Evolutionary conservation across 1,284 basidiomycete genomes (phyloP).

Genomic region (Rhizoctonia solani): DNA sequence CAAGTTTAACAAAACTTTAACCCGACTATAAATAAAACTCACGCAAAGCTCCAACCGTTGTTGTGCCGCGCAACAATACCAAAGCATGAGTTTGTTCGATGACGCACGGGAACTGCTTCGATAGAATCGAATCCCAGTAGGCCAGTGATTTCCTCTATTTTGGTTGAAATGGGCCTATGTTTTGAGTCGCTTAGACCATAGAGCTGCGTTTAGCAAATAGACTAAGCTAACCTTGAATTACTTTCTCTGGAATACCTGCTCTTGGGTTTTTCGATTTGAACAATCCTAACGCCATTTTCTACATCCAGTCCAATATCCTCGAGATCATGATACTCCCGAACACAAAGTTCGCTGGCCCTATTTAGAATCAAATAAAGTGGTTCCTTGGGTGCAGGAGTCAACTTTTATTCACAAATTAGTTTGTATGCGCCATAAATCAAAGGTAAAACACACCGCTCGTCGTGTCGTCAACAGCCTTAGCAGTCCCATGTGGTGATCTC

Average conservation of each 20-base stretch:
- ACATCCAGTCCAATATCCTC: conserved; percentile 66
- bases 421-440: conserved; percentile 31
- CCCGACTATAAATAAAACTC: conserved; percentile 44
- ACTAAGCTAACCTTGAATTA: conserved; percentile 42
- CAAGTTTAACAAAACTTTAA: conserved; percentile 35
- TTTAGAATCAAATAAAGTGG: conserved; percentile 75
- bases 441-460: conserved; percentile 56
- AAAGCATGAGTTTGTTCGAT: conserved; percentile 67
- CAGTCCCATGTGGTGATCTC: conserved; percentile 90
- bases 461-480: conserved; percentile 75
- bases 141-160: conserved; percentile 1
- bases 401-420: conserved; percentile 47
- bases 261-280: conserved; percentile 61
- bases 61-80: conserved; percentile 69
- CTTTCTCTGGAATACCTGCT: conserved; percentile 49
- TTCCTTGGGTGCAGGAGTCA: conserved; percentile 58
- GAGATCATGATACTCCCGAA: conserved; percentile 66
- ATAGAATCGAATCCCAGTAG: conserved; percentile 14
- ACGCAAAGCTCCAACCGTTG: conserved; percentile 84
- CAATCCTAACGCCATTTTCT: conserved; percentile 55
- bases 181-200: not conserved
- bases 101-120: conserved; percentile 44
- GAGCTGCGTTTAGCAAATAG: not conserved
- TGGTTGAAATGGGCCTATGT: not conserved
- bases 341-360: conserved; percentile 59